Conservation (phyloP, 768 basidiomycete species). For the Amanita jacksonii region DNA sequence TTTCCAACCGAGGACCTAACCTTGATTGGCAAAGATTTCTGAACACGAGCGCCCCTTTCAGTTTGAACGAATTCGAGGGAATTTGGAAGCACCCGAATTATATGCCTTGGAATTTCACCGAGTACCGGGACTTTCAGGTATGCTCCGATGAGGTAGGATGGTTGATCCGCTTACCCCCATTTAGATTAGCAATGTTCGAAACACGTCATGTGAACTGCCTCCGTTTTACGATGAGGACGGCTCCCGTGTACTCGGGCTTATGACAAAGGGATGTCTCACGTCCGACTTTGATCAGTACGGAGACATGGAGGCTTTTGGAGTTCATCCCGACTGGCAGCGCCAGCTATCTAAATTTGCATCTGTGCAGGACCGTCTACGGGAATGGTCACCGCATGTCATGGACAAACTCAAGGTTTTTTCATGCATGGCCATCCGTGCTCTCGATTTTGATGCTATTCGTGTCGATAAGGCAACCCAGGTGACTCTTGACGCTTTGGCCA, state of each 20-base stretch:
- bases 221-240: conserved; percentile 77
- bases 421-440: conserved; percentile 79
- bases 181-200: conserved; percentile 61
- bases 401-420: conserved; percentile 68
- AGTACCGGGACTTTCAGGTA: conserved; percentile 78
- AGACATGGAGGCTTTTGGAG: conserved; percentile 97
- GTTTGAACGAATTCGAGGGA: conserved; percentile 59
- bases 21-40: conserved; percentile 41
- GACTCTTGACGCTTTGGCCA: conserved; percentile 68
- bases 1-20: conserved; percentile 3
- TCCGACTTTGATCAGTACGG: conserved; percentile 95
- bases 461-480: conserved; percentile 93
- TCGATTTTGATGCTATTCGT: conserved; percentile 91
- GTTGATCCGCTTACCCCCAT: conserved; percentile 6
- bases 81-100: conserved; percentile 70
- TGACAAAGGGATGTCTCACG: conserved; percentile 58
- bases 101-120: conserved; percentile 77
- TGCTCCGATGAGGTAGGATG: conserved; percentile 17
- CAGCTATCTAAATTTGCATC: conserved; percentile 93
- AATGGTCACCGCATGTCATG: conserved; percentile 81
- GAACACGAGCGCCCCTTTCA: conserved; percentile 76
- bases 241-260: conserved; percentile 38
- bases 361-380: conserved; percentile 90
- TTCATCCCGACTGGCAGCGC: conserved; percentile 90
- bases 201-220: conserved; percentile 67